Percentiles rank a stretch among this genome's conserved stretches.
Conservation (phyloP, 495 filamentous ascomycete genomes). For the Sphaerosporella brunnea region DNA sequence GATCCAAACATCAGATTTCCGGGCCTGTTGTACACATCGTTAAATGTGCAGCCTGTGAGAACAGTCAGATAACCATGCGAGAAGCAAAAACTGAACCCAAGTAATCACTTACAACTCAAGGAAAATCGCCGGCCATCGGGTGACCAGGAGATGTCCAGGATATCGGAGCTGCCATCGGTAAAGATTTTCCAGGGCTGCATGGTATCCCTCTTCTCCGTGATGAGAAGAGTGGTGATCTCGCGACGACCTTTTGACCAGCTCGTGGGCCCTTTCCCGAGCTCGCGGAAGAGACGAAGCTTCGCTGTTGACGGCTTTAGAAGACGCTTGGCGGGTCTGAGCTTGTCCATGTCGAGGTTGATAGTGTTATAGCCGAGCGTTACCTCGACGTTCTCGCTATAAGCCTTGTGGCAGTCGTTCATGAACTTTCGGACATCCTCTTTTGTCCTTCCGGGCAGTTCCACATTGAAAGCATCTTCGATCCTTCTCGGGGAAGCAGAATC, state of each 20-base stretch:
- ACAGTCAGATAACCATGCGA: not conserved
- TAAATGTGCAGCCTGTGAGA: slow-evolving; percentile 3
- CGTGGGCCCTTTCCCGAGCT: not conserved
- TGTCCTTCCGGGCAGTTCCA: too few relatives aligned
- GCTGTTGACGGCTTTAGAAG: not conserved
- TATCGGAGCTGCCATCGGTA: slow-evolving; percentile 17
- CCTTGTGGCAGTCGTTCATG: slow-evolving; percentile 1
- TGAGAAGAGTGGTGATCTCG: too few relatives aligned
- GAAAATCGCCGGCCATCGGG: slow-evolving; percentile 12
- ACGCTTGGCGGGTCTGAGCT: too few relatives aligned
- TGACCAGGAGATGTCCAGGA: slow-evolving; percentile 20
- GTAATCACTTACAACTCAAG: slow-evolving; percentile 4
- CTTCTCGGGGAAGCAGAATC: too few relatives aligned
- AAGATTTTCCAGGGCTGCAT: slow-evolving; percentile 15
- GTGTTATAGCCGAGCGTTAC: too few relatives aligned
- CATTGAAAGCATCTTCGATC: too few relatives aligned
- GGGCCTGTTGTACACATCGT: slow-evolving; percentile 20
- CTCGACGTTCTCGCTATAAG: too few relatives aligned
- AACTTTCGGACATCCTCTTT: not conserved
- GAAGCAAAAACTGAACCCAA: not conserved
- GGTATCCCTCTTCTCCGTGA: not conserved
- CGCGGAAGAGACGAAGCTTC: not conserved
- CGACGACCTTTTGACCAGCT: too few relatives aligned
- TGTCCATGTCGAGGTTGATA: too few relatives aligned
- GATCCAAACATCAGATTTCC: slow-evolving; percentile 23